Conservation (phyloP, 768 basidiomycete genomes). For the Lactifluus piperatus region DNA sequence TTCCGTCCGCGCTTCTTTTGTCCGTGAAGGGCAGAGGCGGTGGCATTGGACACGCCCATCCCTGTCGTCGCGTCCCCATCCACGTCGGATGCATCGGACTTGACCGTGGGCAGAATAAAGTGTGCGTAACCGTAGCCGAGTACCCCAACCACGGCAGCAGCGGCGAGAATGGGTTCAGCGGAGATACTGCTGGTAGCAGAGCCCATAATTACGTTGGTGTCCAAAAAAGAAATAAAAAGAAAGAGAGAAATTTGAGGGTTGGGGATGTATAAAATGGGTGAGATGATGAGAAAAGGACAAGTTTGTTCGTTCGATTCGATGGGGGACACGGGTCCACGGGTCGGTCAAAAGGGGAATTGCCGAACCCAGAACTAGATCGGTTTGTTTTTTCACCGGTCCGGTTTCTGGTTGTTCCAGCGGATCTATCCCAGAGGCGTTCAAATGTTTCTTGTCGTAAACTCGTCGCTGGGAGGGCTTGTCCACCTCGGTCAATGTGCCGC, state of each 20-base stretch:
- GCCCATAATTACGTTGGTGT: constrained; percentile 39
- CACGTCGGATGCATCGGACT: background rate
- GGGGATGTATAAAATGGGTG: background rate
- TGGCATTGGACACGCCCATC: background rate
- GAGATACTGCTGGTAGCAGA: constrained; percentile 37
- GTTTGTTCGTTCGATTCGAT: too few species aligned
- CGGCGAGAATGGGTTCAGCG: constrained; percentile 32
- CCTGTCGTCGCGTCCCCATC: background rate
- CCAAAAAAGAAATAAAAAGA: background rate
- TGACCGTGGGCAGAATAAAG: constrained; percentile 9
- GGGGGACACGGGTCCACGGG: too few species aligned
- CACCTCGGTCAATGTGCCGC: too few species aligned
- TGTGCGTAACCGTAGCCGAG: constrained; percentile 33
- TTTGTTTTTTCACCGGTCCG: too few species aligned
- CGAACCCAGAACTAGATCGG: background rate
- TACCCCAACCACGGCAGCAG: constrained; percentile 33
- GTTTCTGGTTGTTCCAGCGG: too few species aligned
- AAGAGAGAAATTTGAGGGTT: background rate
- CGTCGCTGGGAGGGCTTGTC: too few species aligned
- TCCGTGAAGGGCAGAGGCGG: constrained; percentile 17
- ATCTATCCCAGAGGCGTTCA: too few species aligned
- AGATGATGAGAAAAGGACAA: too few species aligned
- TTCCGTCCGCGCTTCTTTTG: constrained; percentile 28
- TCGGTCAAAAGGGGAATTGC: background rate
- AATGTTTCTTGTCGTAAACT: too few species aligned